Evolutionary conservation across 148 eudicot genomes (phyloP), one percentile per base, ranked within the genome.

Genomic region (Cornus controversa): DNA sequence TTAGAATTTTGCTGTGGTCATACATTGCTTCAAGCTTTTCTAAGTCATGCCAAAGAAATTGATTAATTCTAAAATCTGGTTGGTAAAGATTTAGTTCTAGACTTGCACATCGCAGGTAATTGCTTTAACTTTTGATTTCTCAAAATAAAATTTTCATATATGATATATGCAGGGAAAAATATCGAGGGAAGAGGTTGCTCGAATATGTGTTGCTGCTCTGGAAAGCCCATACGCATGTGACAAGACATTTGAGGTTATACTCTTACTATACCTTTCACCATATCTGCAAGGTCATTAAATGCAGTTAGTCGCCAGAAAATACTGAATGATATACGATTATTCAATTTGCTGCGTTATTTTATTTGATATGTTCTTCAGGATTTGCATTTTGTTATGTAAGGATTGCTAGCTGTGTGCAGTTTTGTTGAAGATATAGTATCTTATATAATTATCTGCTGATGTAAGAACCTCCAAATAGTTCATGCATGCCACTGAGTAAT

Each of bases 121-220:
- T 10, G 50, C 3, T 69, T 10, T 13, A 68, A 8, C 14, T n/a
- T n/a, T 11, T 37, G 65, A 40, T 20, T 23, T 54, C 68, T 23
- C 22, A 2, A 3, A 15, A 1, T 36, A 42, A 47, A 71, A 28
- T 76, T n/a, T 58, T 62, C 31, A 47, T 72, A 53, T 71, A 57
- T 75, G 60, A 63, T 58, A 65, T 54, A 36, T 76, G 47, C 86
- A 95, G 98, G 98, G 98, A 54, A 95, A 95, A 76, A 89, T 93
- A 84, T 90, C 98, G 70, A 90, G 98, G 86, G 98, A 93, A 86
- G 98, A 95, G 83, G 89, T 95, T 73, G 98, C 97, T 75, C 85
- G 82, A 80, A 91, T 95, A 79, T 95, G 98, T 73, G 85, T 95
- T 77, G 97, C 98, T 84, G 97, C 98, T 73, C 82, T 95, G 42